Conservation (phyloP, 108 stramenopile genomes). For the Skeletonema costatum region DNA sequence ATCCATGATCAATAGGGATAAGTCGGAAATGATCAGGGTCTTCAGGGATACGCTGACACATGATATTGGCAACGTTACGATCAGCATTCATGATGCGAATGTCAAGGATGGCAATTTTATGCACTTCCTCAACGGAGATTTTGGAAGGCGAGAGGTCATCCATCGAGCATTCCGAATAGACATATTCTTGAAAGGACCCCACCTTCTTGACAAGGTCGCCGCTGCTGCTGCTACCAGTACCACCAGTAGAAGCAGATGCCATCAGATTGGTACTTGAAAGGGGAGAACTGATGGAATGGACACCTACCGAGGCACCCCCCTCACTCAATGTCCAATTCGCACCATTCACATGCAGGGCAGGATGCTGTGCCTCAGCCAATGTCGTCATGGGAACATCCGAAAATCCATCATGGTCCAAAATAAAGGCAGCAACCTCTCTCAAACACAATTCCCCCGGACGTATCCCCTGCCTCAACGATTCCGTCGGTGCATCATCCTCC, state of each 20-base stretch:
- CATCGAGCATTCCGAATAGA: constrained; percentile 88
- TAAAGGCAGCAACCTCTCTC: constrained; percentile 97
- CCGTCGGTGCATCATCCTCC: constrained; percentile 1
- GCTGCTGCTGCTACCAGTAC: neutral
- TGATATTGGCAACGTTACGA: constrained; percentile 94
- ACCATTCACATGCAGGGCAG: constrained; percentile 84
- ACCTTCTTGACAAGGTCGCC: constrained; percentile 69
- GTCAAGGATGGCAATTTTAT: constrained; percentile 97
- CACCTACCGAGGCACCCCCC: constrained; percentile 86
- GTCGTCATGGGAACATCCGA: constrained; percentile 95
- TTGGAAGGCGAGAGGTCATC: constrained; percentile 91
- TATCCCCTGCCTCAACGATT: constrained; percentile 84
- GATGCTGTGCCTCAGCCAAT: constrained; percentile 92
- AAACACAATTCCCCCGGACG: constrained; percentile 93
- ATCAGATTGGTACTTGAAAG: constrained; percentile 6
- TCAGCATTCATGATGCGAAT: constrained; percentile 97
- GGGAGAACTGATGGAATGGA: constrained; percentile 59
- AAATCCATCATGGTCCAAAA: constrained; percentile 90
- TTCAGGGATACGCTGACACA: constrained; percentile 78
- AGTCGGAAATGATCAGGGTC: constrained; percentile 74
- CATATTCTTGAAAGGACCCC: constrained; percentile 94
- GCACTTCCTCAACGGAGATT: constrained; percentile 87
- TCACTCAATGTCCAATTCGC: constrained; percentile 61
- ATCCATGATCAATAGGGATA: constrained; percentile 98
- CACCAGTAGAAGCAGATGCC: neutral